phyloP scores from a whole-genome alignment of 2,329 filamentous ascomycete genomes.

The Xylaria digitata region DNA sequence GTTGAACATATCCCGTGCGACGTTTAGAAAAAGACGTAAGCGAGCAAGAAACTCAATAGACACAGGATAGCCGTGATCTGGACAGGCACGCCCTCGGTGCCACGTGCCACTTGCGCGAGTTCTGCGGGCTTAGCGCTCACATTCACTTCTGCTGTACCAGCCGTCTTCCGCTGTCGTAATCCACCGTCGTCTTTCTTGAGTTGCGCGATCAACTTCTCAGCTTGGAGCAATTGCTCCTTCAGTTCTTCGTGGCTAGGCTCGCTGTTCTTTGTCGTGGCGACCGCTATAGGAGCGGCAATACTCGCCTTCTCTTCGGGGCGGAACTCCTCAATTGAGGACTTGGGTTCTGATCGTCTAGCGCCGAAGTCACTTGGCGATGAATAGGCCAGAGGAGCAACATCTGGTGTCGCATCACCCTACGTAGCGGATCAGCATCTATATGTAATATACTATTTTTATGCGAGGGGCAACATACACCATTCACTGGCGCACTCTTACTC shows the following conservation, averaged over 20 bases:
- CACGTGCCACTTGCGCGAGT: slow-evolving; percentile 66
- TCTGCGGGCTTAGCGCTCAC: slow-evolving; percentile 53
- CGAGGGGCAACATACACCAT: slow-evolving; percentile 52
- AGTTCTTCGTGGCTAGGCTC: slow-evolving; percentile 67
- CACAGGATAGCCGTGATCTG: slow-evolving; percentile 86
- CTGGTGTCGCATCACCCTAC: slow-evolving; percentile 57
- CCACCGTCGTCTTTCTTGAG: slow-evolving; percentile 75
- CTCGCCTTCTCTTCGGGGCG: slow-evolving; percentile 47
- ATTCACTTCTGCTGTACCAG: slow-evolving; percentile 64
- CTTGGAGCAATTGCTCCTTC: slow-evolving; percentile 78
- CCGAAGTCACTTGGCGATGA: slow-evolving; percentile 57
- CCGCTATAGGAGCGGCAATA: slow-evolving; percentile 56
- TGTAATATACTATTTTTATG: slow-evolving; percentile 13
- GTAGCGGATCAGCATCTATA: slow-evolving; percentile 19
- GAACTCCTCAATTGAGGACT: slow-evolving; percentile 44
- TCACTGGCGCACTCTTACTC: slow-evolving; percentile 54
- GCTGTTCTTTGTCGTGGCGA: slow-evolving; percentile 59
- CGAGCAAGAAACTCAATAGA: slow-evolving; percentile 89
- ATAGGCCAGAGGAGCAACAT: slow-evolving; percentile 57
- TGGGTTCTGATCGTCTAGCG: slow-evolving; percentile 51
- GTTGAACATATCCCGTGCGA: slow-evolving; percentile 19
- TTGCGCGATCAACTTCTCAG: slow-evolving; percentile 76
- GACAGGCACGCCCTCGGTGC: slow-evolving; percentile 83
- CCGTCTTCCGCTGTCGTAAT: slow-evolving; percentile 81
- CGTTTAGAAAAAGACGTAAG: slow-evolving; percentile 91